phyloP scores from a whole-genome alignment of 768 basidiomycete species.

The Mycena chlorophos region DNA sequence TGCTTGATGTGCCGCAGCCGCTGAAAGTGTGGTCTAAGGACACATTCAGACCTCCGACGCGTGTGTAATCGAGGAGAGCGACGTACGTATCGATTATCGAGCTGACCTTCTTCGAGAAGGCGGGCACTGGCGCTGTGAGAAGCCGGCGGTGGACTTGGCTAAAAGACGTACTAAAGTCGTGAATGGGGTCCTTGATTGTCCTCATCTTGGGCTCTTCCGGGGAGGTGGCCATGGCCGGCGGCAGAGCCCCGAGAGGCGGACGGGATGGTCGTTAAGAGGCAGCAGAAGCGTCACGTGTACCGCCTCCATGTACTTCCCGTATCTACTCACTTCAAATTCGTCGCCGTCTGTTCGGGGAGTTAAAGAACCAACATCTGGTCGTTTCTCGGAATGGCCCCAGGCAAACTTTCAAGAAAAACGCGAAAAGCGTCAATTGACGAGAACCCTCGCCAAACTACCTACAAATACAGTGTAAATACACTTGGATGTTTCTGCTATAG shows the following conservation, averaged over 20 bases:
- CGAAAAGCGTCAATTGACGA: neutral
- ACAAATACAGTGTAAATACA: neutral
- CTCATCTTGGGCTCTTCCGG: neutral
- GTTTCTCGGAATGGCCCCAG: neutral
- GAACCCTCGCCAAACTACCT: neutral
- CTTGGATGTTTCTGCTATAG: too few species aligned
- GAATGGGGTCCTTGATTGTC: constrained; percentile 40
- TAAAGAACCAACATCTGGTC: too few species aligned
- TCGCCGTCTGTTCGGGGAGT: too few species aligned
- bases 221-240: too few species aligned
- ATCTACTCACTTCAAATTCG: too few species aligned
- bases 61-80: neutral
- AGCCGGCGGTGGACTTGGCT: neutral
- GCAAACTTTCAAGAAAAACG: neutral
- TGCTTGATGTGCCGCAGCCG: constrained; percentile 77
- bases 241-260: too few species aligned
- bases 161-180: constrained; percentile 39
- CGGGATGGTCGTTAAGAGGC: too few species aligned
- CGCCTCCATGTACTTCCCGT: too few species aligned
- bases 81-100: constrained; percentile 70
- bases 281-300: too few species aligned
- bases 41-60: neutral
- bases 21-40: constrained; percentile 68
- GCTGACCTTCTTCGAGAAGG: constrained; percentile 30
- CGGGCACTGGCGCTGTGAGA: constrained; percentile 35